phyloP scores from a whole-genome alignment of 106 monocot genomes.

The Iris macrosiphon region DNA sequence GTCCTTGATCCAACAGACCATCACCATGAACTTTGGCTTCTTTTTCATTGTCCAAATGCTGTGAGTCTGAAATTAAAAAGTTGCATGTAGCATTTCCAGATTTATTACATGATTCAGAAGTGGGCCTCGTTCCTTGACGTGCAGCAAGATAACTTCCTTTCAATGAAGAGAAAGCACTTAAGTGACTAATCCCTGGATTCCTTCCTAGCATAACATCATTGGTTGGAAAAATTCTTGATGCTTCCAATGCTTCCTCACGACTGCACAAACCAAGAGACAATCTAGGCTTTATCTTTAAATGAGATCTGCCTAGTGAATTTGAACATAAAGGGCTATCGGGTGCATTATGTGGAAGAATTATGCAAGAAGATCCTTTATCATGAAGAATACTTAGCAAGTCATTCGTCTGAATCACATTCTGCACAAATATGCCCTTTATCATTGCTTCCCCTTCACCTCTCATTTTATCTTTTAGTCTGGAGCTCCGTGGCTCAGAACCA shows the following conservation, averaged over 20 bases:
- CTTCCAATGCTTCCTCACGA: conserved; percentile 36
- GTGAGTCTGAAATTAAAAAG: conserved; percentile 12
- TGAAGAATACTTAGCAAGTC: conserved; percentile 49
- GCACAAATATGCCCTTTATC: conserved; percentile 71
- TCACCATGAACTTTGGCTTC: conserved; percentile 13
- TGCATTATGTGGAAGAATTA: conserved; percentile 58
- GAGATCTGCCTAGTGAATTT: conserved; percentile 24
- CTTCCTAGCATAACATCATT: conserved; percentile 20
- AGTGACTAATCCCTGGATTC: conserved; percentile 16
- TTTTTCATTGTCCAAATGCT: conserved; percentile 22
- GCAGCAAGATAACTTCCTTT: conserved; percentile 17
- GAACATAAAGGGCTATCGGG: conserved; percentile 30
- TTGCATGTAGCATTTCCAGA: conserved; percentile 6
- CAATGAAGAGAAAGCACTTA: conserved; percentile 18
- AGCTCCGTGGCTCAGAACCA: conserved; percentile 64
- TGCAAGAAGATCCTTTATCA: conserved; percentile 50
- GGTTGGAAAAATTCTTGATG: conserved; percentile 24
- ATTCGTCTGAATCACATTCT: conserved; percentile 62
- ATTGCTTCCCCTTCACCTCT: conserved; percentile 84
- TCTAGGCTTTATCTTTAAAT: conserved; percentile 57
- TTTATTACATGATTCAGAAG: conserved; percentile 11
- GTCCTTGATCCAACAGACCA: conserved; percentile 73
- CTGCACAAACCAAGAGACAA: conserved; percentile 50
- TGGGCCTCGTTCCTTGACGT: conserved; percentile 11
- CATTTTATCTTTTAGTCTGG: conserved; percentile 78